Conservation (phyloP, 805 yeast genomes). For the Brettanomyces nanus region DNA sequence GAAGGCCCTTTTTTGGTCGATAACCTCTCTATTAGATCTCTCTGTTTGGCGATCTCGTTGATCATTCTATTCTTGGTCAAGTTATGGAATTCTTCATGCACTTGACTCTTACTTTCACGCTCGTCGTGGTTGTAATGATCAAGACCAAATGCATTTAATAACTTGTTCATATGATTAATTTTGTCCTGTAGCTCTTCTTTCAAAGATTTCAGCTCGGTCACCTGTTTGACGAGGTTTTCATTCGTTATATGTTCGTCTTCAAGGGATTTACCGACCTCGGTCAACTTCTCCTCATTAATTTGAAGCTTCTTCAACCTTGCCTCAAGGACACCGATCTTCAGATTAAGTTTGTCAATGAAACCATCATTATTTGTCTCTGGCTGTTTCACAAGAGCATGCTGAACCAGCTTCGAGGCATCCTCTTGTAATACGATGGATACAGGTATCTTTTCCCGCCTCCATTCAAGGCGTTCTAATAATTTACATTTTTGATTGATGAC, state of each 20-base stretch:
- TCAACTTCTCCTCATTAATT: conserved; percentile 22
- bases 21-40: conserved; percentile 7
- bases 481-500: too few relatives aligned
- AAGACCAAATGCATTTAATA: conserved; percentile 13
- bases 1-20: not conserved
- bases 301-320: conserved; percentile 31
- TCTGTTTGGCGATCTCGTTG: conserved; percentile 7
- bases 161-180: conserved; percentile 21
- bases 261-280: conserved; percentile 16
- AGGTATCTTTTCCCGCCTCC: too few relatives aligned
- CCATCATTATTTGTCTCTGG: too few relatives aligned
- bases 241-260: conserved; percentile 18
- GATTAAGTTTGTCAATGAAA: conserved; percentile 36
- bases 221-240: conserved; percentile 9
- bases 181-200: conserved; percentile 21
- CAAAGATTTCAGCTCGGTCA: conserved; percentile 10
- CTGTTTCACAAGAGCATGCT: too few relatives aligned
- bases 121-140: not conserved
- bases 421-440: too few relatives aligned
- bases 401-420: too few relatives aligned
- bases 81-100: conserved; percentile 4
- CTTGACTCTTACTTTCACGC: not conserved
- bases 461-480: too few relatives aligned
- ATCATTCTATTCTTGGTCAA: conserved; percentile 6
- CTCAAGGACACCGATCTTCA: conserved; percentile 39